These are phyloP conservation scores for Helianthus tuberosus DNA, from an alignment of 129 eudicot genomes.

Conservation along the genomic window DNA sequence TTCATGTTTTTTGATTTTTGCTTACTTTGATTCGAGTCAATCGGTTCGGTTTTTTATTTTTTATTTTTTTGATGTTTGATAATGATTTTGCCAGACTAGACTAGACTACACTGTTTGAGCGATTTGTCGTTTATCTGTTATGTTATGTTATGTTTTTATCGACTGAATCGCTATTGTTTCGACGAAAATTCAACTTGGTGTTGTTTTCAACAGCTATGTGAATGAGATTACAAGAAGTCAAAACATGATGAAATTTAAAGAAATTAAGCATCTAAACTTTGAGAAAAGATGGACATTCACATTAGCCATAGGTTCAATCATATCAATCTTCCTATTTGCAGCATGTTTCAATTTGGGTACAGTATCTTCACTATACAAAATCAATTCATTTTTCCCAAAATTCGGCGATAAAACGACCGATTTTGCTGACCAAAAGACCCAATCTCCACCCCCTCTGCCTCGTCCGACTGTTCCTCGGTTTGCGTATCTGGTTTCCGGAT, in stretches of 20 bases:
- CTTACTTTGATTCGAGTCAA: background rate
- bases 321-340: conserved; percentile 63
- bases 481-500: conserved; percentile 89
- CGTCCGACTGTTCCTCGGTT: conserved; percentile 72
- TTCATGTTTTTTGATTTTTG: conserved; percentile 2
- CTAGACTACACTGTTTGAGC: too few relatives aligned
- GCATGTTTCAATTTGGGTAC: conserved; percentile 69
- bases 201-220: conserved; percentile 13
- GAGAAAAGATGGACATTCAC: conserved; percentile 86
- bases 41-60: background rate
- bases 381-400: conserved; percentile 55
- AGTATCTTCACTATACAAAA: conserved; percentile 48
- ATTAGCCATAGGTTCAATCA: conserved; percentile 54
- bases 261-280: conserved; percentile 43
- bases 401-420: conserved; percentile 36
- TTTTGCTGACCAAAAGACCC: conserved; percentile 45
- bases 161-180: background rate
- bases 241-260: conserved; percentile 40
- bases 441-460: conserved; percentile 43
- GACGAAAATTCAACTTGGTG: conserved; percentile 11
- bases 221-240: conserved; percentile 18
- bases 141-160: background rate
- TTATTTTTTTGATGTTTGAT: background rate
- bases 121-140: too few relatives aligned
- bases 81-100: too few relatives aligned